These are phyloP conservation scores for Oryza glumipatula DNA, from an alignment of 176 grass and related monocot genomes.

Conservation along the genomic window DNA sequence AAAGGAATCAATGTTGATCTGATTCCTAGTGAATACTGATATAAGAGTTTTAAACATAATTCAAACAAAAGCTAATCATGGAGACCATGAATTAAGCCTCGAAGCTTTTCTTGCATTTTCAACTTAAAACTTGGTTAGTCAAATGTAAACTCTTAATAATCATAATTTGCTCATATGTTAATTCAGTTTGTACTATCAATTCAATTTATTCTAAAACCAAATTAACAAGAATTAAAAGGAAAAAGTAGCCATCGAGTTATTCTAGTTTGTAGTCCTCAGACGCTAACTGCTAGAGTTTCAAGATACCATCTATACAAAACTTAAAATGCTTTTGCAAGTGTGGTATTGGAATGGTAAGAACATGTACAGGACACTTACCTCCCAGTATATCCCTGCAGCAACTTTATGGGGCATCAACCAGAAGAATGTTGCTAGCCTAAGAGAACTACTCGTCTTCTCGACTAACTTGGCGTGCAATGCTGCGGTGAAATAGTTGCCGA, in stretches of 20 bases:
- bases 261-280: neutral
- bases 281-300: neutral
- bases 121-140: neutral
- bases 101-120: neutral
- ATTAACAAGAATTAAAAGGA: neutral
- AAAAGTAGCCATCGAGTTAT: neutral
- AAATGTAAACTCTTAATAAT: neutral
- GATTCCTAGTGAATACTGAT: neutral
- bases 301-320: neutral
- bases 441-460: slow-evolving; percentile 43
- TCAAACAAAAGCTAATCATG: neutral
- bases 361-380: slow-evolving; percentile 48
- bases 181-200: slow-evolving; percentile 2
- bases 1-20: neutral
- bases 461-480: slow-evolving; percentile 67
- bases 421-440: slow-evolving; percentile 69
- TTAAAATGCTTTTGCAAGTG: neutral
- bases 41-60: neutral
- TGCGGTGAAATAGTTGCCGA: slow-evolving; percentile 86
- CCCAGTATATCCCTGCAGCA: slow-evolving; percentile 92
- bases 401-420: slow-evolving; percentile 98
- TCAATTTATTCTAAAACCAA: slow-evolving; percentile 11
- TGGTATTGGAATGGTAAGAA: neutral
- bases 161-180: neutral
- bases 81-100: neutral